A percentile compares a stretch with the other conserved stretches of the same genome.
Evolutionary conservation across 257 asterid species (phyloP).

Genomic region (Solanum lycopersicoides): DNA sequence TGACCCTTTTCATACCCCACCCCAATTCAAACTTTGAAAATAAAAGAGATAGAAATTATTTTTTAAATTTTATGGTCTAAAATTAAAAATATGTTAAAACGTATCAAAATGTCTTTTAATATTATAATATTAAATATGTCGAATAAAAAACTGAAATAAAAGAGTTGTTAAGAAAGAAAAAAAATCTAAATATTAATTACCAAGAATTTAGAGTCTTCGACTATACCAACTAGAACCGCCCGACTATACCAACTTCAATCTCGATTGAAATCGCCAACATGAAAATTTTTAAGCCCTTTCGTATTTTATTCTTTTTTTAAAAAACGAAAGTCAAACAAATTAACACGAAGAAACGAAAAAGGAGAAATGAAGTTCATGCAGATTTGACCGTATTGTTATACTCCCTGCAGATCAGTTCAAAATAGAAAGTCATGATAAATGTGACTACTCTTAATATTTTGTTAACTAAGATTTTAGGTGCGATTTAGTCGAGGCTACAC

Average conservation of each 20-base stretch:
- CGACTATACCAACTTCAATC: neutral
- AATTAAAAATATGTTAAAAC: neutral
- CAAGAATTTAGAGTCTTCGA: too few relatives aligned
- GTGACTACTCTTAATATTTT: neutral
- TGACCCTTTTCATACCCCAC: neutral
- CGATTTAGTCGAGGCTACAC: neutral
- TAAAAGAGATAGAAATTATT: neutral
- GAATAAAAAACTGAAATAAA: neutral
- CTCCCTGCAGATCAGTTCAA: neutral
- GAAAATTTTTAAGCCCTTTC: neutral
- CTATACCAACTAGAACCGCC: neutral
- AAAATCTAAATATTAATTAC: too few relatives aligned
- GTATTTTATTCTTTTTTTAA: too few relatives aligned
- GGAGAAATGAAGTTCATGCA: neutral
- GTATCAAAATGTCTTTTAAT: neutral
- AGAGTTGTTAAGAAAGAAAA: neutral
- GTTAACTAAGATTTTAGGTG: neutral
- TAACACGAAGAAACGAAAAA: neutral
- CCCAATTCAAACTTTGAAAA: neutral
- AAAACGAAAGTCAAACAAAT: neutral
- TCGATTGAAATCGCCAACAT: neutral
- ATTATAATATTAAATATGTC: neutral
- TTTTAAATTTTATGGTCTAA: too few relatives aligned
- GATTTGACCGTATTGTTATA: neutral
- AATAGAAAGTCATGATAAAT: neutral